Conservation (phyloP, 305 asterid genomes). For the Fraxinus xanthoxyloides region DNA sequence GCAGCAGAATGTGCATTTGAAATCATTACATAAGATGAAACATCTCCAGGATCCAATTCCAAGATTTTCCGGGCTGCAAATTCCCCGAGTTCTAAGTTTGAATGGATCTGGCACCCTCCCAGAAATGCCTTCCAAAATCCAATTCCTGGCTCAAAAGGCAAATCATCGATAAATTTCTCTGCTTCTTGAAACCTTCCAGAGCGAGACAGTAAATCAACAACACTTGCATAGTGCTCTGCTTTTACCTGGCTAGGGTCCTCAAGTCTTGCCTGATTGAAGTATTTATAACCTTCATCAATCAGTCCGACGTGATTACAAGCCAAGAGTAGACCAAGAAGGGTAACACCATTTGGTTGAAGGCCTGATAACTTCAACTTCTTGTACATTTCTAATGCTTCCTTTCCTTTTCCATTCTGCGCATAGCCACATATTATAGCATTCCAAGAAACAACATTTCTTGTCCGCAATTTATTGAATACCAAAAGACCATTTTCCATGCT, state of each 20-base stretch:
- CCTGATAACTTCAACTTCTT: constrained; percentile 38
- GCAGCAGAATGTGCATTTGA: constrained; percentile 82
- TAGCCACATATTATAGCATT: constrained; percentile 65
- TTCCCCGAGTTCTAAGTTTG: constrained; percentile 50
- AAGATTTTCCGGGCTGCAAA: constrained; percentile 52
- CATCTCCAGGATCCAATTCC: constrained; percentile 70
- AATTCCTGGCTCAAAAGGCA: constrained; percentile 72
- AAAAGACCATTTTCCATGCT: constrained; percentile 53
- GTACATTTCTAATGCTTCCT: constrained; percentile 43
- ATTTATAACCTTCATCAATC: constrained; percentile 50
- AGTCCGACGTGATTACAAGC: constrained; percentile 69
- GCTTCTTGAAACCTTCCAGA: constrained; percentile 68
- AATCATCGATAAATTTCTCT: constrained; percentile 36
- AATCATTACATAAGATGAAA: constrained; percentile 84
- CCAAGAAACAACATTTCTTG: constrained; percentile 57
- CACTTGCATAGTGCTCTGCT: constrained; percentile 74
- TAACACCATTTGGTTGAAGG: constrained; percentile 47
- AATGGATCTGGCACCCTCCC: constrained; percentile 69
- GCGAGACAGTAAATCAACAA: constrained; percentile 61
- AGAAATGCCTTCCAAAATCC: constrained; percentile 85
- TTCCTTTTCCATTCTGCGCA: constrained; percentile 67
- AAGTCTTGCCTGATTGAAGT: constrained; percentile 42
- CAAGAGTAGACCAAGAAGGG: constrained; percentile 55
- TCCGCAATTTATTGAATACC: constrained; percentile 36
- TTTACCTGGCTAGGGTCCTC: constrained; percentile 35